A percentile compares a stretch with the other conserved stretches of the same genome.
Conservation (phyloP, 176 grass and related monocot genomes). For the Rhynchospora tenuis region DNA sequence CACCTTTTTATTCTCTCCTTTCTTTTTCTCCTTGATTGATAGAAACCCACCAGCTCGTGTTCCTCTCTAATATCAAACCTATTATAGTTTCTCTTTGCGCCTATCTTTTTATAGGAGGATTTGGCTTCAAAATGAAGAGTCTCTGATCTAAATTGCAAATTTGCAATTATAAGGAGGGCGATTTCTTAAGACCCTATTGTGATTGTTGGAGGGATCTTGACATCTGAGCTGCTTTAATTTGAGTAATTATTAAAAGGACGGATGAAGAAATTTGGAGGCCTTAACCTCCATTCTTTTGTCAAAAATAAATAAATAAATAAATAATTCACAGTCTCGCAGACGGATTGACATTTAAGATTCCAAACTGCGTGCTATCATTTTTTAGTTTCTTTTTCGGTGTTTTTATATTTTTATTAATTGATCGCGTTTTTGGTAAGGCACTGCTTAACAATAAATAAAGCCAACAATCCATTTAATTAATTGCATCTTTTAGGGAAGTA, state of each 20-base stretch:
- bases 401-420: no score
- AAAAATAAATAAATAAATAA: not conserved
- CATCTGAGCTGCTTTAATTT: conserved; percentile 4
- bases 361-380: no score
- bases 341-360: no score
- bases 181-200: not conserved
- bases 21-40: not conserved
- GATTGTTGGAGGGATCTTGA: not conserved
- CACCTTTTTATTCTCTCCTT: not conserved
- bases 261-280: not conserved
- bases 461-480: no score
- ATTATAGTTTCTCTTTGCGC: not conserved
- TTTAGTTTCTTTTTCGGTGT: no score
- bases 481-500: no score
- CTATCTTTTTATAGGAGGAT: not conserved
- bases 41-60: not conserved
- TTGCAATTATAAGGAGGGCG: not conserved
- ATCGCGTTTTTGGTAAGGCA: no score
- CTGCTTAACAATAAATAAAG: no score
- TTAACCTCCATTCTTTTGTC: not conserved
- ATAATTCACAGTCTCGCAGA: no score
- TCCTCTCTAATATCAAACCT: not conserved
- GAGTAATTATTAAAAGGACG: not conserved
- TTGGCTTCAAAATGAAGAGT: not conserved
- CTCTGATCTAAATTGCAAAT: not conserved